A percentile compares a stretch with the other conserved stretches of the same genome.
Evolutionary conservation across 2,329 filamentous ascomycete genomes (phyloP).

Genomic region (Cytospora leucostoma): DNA sequence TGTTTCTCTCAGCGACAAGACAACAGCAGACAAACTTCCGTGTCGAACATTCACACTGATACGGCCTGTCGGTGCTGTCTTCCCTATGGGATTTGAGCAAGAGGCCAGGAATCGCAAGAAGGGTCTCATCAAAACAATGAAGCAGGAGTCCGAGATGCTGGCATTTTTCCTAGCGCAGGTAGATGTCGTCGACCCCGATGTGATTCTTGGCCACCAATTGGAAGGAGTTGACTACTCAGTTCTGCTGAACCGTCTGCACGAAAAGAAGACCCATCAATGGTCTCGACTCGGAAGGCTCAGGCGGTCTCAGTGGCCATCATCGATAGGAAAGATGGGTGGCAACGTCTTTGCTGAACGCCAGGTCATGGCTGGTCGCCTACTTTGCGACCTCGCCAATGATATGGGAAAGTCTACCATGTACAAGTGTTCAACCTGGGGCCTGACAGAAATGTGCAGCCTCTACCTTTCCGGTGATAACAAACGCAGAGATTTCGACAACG

Average conservation of each 20-base stretch:
- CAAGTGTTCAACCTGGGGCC: conserved; percentile 96
- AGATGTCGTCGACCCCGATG: conserved; percentile 86
- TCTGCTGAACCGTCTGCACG: conserved; percentile 79
- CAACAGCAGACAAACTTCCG: conserved; percentile 82
- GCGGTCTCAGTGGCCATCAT: conserved; percentile 81
- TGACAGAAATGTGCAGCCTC: conserved; percentile 95
- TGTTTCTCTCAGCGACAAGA: conserved; percentile 82
- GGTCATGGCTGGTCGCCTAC: conserved; percentile 80
- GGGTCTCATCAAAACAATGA: conserved; percentile 78
- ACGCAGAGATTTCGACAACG: conserved; percentile 85
- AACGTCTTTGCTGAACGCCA: conserved; percentile 94
- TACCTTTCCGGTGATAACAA: conserved; percentile 74
- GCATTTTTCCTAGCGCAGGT: conserved; percentile 88
- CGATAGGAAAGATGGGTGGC: conserved; percentile 80
- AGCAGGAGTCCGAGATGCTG: conserved; percentile 80
- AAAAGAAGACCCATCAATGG: conserved; percentile 93
- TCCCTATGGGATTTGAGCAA: conserved; percentile 84
- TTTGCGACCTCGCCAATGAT: conserved; percentile 95
- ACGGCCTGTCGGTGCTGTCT: conserved; percentile 73
- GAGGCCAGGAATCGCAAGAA: conserved; percentile 71
- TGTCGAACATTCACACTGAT: conserved; percentile 91
- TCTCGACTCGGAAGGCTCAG: conserved; percentile 87
- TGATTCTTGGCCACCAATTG: conserved; percentile 90
- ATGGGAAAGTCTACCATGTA: conserved; percentile 96
- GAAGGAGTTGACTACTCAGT: conserved; percentile 97